Conservation (phyloP, 345 rosid genomes). For the Ceriops tagal region DNA sequence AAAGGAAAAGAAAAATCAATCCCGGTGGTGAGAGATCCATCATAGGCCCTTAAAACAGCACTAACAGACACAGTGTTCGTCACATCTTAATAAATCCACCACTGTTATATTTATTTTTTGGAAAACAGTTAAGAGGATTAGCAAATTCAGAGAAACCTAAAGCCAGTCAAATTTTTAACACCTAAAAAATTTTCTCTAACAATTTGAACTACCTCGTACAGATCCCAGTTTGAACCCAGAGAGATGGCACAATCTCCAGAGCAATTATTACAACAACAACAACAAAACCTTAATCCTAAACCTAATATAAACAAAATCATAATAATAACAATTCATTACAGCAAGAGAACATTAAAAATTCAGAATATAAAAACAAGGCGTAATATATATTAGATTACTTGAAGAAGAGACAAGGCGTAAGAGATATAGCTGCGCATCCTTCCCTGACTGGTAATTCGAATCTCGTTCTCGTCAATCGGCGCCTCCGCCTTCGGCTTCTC, state of each 20-base stretch:
- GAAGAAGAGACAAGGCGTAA: slow-evolving; percentile 78
- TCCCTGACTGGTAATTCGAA: slow-evolving; percentile 83
- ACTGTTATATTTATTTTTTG: not conserved
- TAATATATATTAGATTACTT: slow-evolving; percentile 30
- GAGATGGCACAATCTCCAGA: too few relatives aligned
- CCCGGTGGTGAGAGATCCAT: too few relatives aligned
- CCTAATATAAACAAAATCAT: too few relatives aligned
- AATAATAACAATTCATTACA: not conserved
- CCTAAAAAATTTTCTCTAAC: not conserved
- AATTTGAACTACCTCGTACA: not conserved
- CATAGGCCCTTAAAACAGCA: not conserved
- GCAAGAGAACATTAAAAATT: not conserved
- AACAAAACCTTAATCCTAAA: too few relatives aligned
- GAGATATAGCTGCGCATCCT: slow-evolving; percentile 84
- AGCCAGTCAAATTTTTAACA: not conserved
- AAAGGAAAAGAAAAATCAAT: too few relatives aligned
- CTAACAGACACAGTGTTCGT: not conserved
- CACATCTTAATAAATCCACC: not conserved
- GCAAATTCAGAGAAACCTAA: not conserved
- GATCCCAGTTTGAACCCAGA: not conserved
- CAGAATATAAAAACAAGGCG: not conserved
- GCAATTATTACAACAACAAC: too few relatives aligned
- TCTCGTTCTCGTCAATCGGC: slow-evolving; percentile 81
- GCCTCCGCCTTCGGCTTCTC: slow-evolving; percentile 73
- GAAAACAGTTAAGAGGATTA: not conserved